phyloP scores from a whole-genome alignment of 805 yeast genomes.

The Ogataea corticis region DNA sequence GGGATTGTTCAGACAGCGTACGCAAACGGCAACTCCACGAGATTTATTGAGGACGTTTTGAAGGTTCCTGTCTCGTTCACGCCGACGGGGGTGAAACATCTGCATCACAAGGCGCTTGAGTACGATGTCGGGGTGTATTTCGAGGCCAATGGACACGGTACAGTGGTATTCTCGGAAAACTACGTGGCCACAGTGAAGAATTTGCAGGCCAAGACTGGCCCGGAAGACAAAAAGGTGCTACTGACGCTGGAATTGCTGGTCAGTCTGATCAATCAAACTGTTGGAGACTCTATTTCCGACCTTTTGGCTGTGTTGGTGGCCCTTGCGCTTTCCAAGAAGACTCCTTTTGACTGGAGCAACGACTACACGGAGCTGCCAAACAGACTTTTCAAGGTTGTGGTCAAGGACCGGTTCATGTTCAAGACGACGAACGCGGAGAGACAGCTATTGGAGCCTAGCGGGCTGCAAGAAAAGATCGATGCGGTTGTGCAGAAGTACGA shows the following conservation, averaged over 20 bases:
- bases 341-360: constrained; percentile 71
- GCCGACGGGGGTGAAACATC: constrained; percentile 94
- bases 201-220: constrained; percentile 36
- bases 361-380: constrained; percentile 88
- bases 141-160: constrained; percentile 99
- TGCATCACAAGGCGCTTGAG: constrained; percentile 86
- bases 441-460: constrained; percentile 70
- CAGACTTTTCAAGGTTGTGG: constrained; percentile 75
- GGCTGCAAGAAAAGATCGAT: constrained; percentile 76
- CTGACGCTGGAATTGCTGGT: constrained; percentile 59
- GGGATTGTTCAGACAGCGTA: constrained; percentile 98
- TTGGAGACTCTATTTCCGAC: constrained; percentile 98
- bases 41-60: constrained; percentile 59
- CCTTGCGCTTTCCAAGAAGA: constrained; percentile 42
- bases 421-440: constrained; percentile 91
- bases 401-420: constrained; percentile 76
- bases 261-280: constrained; percentile 87
- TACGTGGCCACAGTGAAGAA: constrained; percentile 43
- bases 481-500: constrained; percentile 52
- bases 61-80: constrained; percentile 82
- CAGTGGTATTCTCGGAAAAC: constrained; percentile 73
- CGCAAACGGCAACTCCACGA: constrained; percentile 91
- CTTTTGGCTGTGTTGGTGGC: constrained; percentile 74
- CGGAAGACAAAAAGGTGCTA: constrained; percentile 50
- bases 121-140: constrained; percentile 93